These are phyloP conservation scores for Plasmodium knowlesi DNA, from an alignment of 169 alveolate genomes.

Conservation along the genomic window DNA sequence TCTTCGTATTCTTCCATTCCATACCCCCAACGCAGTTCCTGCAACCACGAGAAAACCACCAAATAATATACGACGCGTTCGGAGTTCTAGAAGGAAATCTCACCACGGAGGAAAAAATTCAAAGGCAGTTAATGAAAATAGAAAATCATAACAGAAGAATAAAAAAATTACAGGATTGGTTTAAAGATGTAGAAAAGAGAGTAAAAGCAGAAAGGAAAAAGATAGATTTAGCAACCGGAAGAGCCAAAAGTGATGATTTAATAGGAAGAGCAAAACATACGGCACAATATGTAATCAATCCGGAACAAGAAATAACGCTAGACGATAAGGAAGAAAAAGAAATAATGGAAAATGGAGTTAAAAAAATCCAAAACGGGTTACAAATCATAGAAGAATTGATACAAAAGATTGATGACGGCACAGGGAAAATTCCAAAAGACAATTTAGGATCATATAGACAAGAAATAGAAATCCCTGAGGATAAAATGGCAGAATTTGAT, in stretches of 20 bases:
- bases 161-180: neutral
- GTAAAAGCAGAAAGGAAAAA: neutral
- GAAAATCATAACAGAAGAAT: slow-evolving; percentile 27
- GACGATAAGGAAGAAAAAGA: slow-evolving; percentile 7
- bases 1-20: neutral
- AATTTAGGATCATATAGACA: slow-evolving; percentile 24
- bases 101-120: neutral
- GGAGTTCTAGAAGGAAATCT: neutral
- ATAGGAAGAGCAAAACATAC: neutral
- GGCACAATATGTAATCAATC: neutral
- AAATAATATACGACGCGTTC: neutral
- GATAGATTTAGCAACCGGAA: neutral
- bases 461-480: slow-evolving; percentile 29
- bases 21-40: neutral
- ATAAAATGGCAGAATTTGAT: slow-evolving; percentile 15
- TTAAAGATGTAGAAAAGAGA: slow-evolving; percentile 22
- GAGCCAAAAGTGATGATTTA: neutral
- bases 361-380: slow-evolving; percentile 15
- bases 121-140: neutral
- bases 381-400: slow-evolving; percentile 17
- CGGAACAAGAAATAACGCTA: slow-evolving; percentile 7
- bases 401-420: slow-evolving; percentile 3
- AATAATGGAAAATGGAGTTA: slow-evolving; percentile 29
- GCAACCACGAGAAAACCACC: neutral
- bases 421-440: slow-evolving; percentile 15